These are phyloP conservation scores for Eimeria falciformis DNA, from an alignment of 169 alveolate species.

Conservation along the genomic window DNA sequence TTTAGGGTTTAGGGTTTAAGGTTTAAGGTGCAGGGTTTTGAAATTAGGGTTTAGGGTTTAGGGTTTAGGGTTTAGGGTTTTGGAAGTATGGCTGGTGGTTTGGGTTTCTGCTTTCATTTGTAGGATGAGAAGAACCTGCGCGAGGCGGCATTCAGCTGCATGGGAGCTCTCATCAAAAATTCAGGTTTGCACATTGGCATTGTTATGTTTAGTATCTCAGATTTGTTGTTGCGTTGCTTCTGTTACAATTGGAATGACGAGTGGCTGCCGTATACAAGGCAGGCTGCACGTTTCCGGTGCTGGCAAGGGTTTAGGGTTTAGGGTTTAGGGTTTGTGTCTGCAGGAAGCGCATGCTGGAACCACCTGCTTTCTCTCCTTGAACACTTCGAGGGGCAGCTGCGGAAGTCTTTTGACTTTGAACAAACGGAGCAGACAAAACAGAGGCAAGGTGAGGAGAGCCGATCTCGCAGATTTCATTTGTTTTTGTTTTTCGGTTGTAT, in stretches of 20 bases:
- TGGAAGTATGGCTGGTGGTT: too few species aligned
- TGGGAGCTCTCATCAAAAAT: constrained; percentile 69
- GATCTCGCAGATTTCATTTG: background rate
- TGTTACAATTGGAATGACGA: background rate
- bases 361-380: constrained; percentile 65
- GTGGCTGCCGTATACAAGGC: background rate
- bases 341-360: constrained; percentile 72
- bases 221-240: background rate
- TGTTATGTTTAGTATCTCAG: constrained; percentile 4
- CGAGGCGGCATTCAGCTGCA: constrained; percentile 77
- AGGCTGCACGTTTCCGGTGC: background rate
- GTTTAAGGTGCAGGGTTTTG: background rate
- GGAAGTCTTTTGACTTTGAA: constrained; percentile 70
- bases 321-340: background rate
- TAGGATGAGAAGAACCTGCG: constrained; percentile 79
- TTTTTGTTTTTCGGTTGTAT: background rate
- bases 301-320: background rate
- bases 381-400: constrained; percentile 71
- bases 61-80: background rate
- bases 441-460: constrained; percentile 63
- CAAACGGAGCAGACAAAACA: constrained; percentile 73
- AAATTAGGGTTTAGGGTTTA: background rate
- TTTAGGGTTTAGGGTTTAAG: too few species aligned
- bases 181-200: constrained; percentile 40
- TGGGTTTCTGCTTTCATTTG: too few species aligned